Percentiles rank a stretch among this genome's conserved stretches.
phyloP scores from a whole-genome alignment of 2,329 filamentous ascomycete species.

The Paecilomyces sp. region DNA sequence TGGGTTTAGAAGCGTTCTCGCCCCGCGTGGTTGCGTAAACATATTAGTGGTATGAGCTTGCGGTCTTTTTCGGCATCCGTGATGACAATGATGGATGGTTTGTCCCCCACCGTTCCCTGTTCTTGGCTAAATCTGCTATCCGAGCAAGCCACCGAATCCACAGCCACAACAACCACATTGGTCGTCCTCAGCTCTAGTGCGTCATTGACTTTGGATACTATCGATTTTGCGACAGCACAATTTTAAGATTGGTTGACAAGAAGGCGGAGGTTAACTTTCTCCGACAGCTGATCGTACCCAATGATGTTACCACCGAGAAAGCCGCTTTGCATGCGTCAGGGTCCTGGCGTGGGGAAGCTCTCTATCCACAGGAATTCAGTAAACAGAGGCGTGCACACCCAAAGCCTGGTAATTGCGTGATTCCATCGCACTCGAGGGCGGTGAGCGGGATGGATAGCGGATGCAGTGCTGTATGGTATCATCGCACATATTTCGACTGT shows the following conservation, averaged over 20 bases:
- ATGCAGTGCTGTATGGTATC: constrained; percentile 6
- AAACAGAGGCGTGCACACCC: background rate
- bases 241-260: background rate
- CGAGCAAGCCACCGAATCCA: background rate
- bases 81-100: background rate
- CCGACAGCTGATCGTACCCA: background rate
- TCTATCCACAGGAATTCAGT: background rate
- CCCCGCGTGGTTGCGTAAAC: background rate
- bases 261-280: background rate
- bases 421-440: background rate
- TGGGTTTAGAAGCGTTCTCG: background rate
- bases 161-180: background rate
- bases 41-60: background rate
- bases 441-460: background rate
- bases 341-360: background rate
- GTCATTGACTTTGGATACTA: background rate
- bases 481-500: constrained; percentile 45
- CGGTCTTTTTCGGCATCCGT: background rate
- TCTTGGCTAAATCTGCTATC: background rate
- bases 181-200: background rate
- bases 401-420: constrained; percentile 1
- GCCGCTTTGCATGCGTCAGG: background rate
- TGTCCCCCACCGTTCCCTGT: background rate
- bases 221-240: background rate
- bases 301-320: background rate